Evolutionary conservation across 1,284 basidiomycete species (phyloP).

Genomic region (Cutaneotrichosporon mucoides): DNA sequence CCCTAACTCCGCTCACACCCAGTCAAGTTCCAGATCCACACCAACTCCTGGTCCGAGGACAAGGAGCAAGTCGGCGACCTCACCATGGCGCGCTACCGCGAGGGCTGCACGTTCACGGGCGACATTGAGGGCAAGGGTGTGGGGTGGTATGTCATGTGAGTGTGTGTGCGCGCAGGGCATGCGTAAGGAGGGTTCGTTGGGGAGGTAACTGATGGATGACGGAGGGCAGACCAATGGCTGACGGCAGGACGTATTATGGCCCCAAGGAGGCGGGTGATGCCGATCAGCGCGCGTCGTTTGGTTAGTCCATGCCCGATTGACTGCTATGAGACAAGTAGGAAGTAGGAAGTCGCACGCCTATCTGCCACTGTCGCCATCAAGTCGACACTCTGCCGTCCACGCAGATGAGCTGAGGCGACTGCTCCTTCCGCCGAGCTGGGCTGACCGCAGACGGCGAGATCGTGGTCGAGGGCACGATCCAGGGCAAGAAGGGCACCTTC

Average conservation of each 20-base stretch:
- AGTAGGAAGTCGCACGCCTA: too few species aligned
- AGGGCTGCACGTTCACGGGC: background rate
- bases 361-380: too few species aligned
- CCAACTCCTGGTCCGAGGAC: background rate
- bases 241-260: background rate
- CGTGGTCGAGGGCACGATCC: background rate
- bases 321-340: too few species aligned
- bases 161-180: too few species aligned
- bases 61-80: background rate
- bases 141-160: background rate
- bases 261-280: background rate
- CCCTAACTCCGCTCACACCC: background rate
- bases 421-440: too few species aligned
- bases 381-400: too few species aligned
- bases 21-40: background rate
- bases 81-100: background rate
- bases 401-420: too few species aligned
- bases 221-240: background rate
- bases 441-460: slow-evolving; percentile 1
- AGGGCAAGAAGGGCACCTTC: background rate
- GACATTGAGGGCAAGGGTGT: background rate
- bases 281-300: background rate
- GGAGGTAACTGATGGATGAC: too few species aligned
- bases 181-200: too few species aligned
- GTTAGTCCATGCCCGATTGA: too few species aligned